Evolutionary conservation across 202 grass and related monocot genomes (phyloP), one percentile per base, ranked within the genome.

Genomic region (Saccharum hybrid): DNA sequence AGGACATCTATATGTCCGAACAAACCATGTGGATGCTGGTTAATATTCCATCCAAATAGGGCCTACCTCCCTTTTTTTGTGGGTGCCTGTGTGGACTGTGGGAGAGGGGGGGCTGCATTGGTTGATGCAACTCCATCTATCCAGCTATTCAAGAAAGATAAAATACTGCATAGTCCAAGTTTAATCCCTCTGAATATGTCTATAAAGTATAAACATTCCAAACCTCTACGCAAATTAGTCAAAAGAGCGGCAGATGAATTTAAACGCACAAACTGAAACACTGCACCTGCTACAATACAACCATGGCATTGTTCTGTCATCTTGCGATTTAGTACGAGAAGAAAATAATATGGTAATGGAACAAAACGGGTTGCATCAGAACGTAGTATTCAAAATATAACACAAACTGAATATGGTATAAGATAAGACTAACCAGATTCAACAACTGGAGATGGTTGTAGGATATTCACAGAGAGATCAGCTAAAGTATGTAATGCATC

Each of bases 401-500:
- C 31, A 51, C 14, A 38, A 68, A 87, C 28, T 61, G 14, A 63
- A 34, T 31, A 30, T 69, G 38, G 49, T 78, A 63, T 84, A 61
- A 56, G 33, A 71, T 42, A 85, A 88, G 68, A 87, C 89, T 90
- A 86, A 99, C 96, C 96, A 60, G 93, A 96, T 87, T 99, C 93
- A 84, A 86, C 84, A 46, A 81, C 68, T 67, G 89, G 86, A 71
- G 87, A 81, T 77, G 96, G 96, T 2, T 88, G 91, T 79, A 98
- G 87, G 80, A 98, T 98, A 86, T 98, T 98, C 62, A 96, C 89
- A 72, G 96, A 94, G 33, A 98, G 69, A 90, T 99, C 93, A 43
- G 96, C 96, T 78, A 99, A 90, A 30, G 93, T 99, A 83, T 94
- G 88, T 67, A 99, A 83, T 46, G 96, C 96, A 87, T 94, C 91